Percentiles rank a stretch among this genome's conserved stretches.
phyloP scores from a whole-genome alignment of 768 basidiomycete species.

The Cystofilobasidium macerans region DNA sequence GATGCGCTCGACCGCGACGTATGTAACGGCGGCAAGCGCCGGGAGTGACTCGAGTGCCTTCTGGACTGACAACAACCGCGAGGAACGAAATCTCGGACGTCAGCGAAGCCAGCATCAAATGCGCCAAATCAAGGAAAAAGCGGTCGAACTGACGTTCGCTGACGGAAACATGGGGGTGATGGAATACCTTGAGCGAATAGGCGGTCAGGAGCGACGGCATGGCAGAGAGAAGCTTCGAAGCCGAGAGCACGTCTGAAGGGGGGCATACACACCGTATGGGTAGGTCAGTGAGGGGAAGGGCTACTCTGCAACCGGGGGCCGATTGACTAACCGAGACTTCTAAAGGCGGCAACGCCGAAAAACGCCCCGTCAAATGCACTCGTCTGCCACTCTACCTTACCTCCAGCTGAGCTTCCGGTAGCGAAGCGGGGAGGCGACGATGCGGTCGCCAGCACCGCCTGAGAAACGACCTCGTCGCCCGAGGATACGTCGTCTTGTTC shows the following conservation, averaged over 20 bases:
- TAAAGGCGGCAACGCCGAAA: constrained; percentile 28
- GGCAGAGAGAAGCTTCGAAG: background rate
- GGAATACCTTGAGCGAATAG: constrained; percentile 11
- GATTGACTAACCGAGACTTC: constrained; percentile 17
- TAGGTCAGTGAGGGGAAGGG: constrained; percentile 25
- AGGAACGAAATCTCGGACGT: background rate
- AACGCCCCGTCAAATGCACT: background rate
- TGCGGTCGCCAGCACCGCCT: constrained; percentile 29
- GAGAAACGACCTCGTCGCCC: constrained; percentile 29
- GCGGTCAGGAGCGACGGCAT: constrained; percentile 1
- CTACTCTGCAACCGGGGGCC: background rate
- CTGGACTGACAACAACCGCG: no score
- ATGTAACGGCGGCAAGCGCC: background rate
- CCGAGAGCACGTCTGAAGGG: background rate
- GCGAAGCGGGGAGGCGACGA: background rate
- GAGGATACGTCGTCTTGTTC: background rate
- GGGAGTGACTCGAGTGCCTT: background rate
- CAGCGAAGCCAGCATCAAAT: background rate
- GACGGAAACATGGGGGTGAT: background rate
- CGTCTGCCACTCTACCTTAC: background rate
- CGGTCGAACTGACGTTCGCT: background rate
- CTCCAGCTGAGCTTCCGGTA: background rate
- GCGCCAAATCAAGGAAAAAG: background rate
- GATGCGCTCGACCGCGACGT: background rate
- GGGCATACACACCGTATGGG: constrained; percentile 14